These are phyloP conservation scores for Nicotiana tabacum DNA, from an alignment of 257 asterid species.

Conservation along the genomic window DNA sequence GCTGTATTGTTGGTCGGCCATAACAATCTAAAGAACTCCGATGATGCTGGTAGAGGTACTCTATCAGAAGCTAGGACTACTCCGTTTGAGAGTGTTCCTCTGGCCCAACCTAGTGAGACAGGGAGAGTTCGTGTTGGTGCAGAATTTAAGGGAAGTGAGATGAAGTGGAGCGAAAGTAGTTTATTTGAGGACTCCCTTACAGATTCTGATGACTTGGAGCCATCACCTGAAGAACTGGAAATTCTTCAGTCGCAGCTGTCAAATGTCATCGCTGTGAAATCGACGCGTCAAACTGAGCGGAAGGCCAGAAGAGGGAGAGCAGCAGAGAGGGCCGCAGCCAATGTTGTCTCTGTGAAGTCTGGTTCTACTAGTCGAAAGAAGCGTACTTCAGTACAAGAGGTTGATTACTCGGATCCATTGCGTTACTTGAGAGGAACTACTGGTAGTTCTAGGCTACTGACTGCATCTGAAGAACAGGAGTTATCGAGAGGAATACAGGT, in stretches of 20 bases:
- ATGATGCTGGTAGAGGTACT: slow-evolving; percentile 13
- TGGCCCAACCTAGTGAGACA: slow-evolving; percentile 37
- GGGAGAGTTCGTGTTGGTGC: background rate
- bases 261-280: slow-evolving; percentile 58
- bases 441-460: slow-evolving; percentile 60
- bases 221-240: slow-evolving; percentile 66
- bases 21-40: slow-evolving; percentile 27
- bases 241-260: slow-evolving; percentile 50
- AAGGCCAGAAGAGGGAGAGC: slow-evolving; percentile 67
- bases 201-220: slow-evolving; percentile 53
- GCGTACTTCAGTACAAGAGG: slow-evolving; percentile 57
- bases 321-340: slow-evolving; percentile 70
- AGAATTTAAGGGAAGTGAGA: slow-evolving; percentile 40
- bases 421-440: slow-evolving; percentile 80
- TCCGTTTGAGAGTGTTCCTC: slow-evolving; percentile 24
- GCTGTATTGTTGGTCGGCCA: slow-evolving; percentile 56
- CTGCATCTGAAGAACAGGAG: slow-evolving; percentile 76
- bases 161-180: slow-evolving; percentile 23
- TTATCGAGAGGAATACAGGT: slow-evolving; percentile 91
- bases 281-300: slow-evolving; percentile 78
- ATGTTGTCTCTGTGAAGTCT: slow-evolving; percentile 58
- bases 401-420: slow-evolving; percentile 78
- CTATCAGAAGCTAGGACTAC: slow-evolving; percentile 11
- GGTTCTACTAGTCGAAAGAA: slow-evolving; percentile 64
- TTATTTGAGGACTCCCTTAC: slow-evolving; percentile 20